Base-by-base conservation (phyloP, 2,329 filamentous ascomycete species). In the Fusarium vanettenii region DNA sequence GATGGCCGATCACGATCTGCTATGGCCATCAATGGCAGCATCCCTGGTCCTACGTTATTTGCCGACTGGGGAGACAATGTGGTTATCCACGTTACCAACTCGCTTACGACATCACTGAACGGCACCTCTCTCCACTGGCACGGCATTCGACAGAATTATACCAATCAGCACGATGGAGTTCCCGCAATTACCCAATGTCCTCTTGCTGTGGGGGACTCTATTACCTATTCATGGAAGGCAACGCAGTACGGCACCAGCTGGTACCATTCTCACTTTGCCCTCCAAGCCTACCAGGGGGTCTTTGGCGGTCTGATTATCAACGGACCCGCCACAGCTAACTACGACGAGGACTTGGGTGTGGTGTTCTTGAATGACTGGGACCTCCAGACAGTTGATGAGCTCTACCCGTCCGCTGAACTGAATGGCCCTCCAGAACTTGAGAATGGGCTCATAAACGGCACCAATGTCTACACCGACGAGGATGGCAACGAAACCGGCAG, bases 281-380 rank as follows among this genome's bases (percentile, higher is more conserved):
- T 85, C 0, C 85, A 87, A 67, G 80, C 82, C 0, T 86, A 83
- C 80, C 85, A 92, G 65, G 92, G 92, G 1, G 81, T 92, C 1
- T 84, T 89, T 31, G 92, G 92, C 0, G 86, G 86, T 3, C 88
- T 93, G 39, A 81, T 92, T 20, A 90, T 93, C 74, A 86, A 92
- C 64, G 91, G 91, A 0, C 91, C 91, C 0, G 85, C 87, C 0
- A 87, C 87, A 3, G 84, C 86, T 16, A 85, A 90, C 75, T 92
- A 92, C 74, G 91, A 94, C 69, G 85, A 88, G 59, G 92, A 94
- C 76, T 83, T 92, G 0, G 92, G 92, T 4, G 81, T 86, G 13
- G 75, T 93, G 2, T 85, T 91, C 29, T 78, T 93, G 7, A 88
- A 86, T 18, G 91, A 92, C 75, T 92, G 90, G 89, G 86, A 86